A percentile compares a stretch with the other conserved stretches of the same genome.
phyloP scores from a whole-genome alignment of 2,329 filamentous ascomycete genomes.

The Diaporthe destruens region DNA sequence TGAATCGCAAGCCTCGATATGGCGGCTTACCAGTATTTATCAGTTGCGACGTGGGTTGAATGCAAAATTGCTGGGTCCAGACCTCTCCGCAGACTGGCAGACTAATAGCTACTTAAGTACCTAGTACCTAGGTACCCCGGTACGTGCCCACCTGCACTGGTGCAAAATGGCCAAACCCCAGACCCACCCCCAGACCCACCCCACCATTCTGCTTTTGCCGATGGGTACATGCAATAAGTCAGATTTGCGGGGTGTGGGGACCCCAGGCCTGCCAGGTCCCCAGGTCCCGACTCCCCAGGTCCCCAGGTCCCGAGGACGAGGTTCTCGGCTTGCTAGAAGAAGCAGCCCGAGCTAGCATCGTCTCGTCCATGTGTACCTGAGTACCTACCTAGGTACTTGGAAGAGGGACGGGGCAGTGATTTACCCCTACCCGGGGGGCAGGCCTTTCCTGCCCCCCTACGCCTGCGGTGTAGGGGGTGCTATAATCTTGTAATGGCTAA shows the following conservation, averaged over 20 bases:
- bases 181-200: conserved; percentile 13
- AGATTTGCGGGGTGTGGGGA: conserved; percentile 9
- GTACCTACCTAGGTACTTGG: conserved; percentile 1
- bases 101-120: too few relatives aligned
- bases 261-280: too few relatives aligned
- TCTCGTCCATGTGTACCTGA: not conserved
- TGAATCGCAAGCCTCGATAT: not conserved
- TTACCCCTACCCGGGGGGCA: too few relatives aligned
- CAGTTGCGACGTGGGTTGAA: not conserved
- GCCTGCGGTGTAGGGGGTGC: too few relatives aligned
- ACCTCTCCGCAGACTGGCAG: not conserved
- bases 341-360: conserved; percentile 37
- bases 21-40: too few relatives aligned
- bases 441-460: too few relatives aligned
- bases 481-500: too few relatives aligned
- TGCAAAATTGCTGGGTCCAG: conserved; percentile 4
- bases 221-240: conserved; percentile 12
- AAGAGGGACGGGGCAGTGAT: not conserved
- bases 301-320: not conserved
- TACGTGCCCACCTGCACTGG: too few relatives aligned
- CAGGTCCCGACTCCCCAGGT: too few relatives aligned
- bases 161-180: too few relatives aligned
- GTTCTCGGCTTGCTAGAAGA: conserved; percentile 32
- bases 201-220: conserved; percentile 1
- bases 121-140: too few relatives aligned